Base-by-base conservation (phyloP, 2,329 filamentous ascomycete species). In the Claviceps pusilla region DNA sequence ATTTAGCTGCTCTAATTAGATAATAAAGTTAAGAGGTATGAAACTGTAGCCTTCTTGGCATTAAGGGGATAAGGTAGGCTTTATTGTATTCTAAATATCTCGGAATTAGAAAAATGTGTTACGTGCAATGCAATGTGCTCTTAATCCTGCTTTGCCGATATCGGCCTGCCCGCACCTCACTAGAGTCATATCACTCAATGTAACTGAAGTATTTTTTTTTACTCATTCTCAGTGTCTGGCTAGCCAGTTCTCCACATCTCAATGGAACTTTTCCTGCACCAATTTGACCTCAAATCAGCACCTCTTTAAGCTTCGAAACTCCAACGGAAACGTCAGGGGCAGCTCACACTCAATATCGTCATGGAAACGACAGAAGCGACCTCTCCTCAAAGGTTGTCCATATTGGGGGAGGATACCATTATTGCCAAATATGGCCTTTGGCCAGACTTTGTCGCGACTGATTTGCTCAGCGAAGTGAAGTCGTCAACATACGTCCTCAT, bases 401-500 rank as follows among this genome's bases (percentile, higher is more conserved):
- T 98, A 61, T 75, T 98, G 56, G 89, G 89, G 61, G 86, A 87
- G 64, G 88, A 95, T 62, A 86, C 85, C 64, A 97, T 98, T 62
- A 77, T 96, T 59, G 84, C 96, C 64, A 89, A 96, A 67, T 89
- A 95, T 67, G 88, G 86, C 59, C 80, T 98, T 54, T 96, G 90
- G 88, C 80, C 84, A 59, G 78, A 78, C 65, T 93, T 87, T 67
- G 83, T 97, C 58, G 82, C 84, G 53, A 72, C 83, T 61, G 91
- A 98, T 70, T 77, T 98, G 55, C 75, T 97, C 58, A 71, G 77
- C 54, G 87, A 85, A 66, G 76, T 93, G 57, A 71, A 79, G 51
- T 93, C 90, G 24, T 94, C 89, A 19, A 97, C 91, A 57, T 98
- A 97, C 68, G 86, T 97, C 56, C 83, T 98, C 57, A 87, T 98